Percentiles rank a stretch among this genome's conserved stretches.
phyloP scores from a whole-genome alignment of 1,284 basidiomycete genomes.

The Pseudozyma sp. region DNA sequence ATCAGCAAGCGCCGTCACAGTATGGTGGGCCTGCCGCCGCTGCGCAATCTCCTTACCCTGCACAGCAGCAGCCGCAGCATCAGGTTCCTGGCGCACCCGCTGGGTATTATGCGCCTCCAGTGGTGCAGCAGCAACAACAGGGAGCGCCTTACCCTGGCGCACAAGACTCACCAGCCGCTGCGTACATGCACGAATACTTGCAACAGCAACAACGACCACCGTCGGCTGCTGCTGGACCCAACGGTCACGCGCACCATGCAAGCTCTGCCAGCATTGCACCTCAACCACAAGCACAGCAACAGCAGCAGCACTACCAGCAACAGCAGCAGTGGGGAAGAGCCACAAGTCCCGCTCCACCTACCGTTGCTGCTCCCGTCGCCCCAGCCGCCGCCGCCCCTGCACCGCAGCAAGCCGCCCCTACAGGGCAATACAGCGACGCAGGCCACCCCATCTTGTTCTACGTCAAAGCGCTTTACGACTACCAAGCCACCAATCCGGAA shows the following conservation, averaged over 20 bases:
- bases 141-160: constrained; percentile 24
- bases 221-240: constrained; percentile 34
- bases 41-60: constrained; percentile 18
- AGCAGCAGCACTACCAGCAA: constrained; percentile 22
- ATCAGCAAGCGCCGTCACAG: constrained; percentile 18
- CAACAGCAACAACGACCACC: constrained; percentile 52
- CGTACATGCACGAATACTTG: constrained; percentile 68
- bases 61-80: constrained; percentile 32
- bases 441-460: constrained; percentile 85
- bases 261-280: constrained; percentile 30
- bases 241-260: constrained; percentile 33
- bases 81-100: constrained; percentile 50
- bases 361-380: constrained; percentile 43
- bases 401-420: constrained; percentile 71
- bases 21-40: constrained; percentile 27
- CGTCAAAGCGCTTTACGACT: constrained; percentile 84
- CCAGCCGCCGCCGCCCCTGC: constrained; percentile 41
- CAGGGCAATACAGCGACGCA: constrained; percentile 80
- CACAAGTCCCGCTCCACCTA: constrained; percentile 35
- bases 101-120: constrained; percentile 53
- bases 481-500: constrained; percentile 84
- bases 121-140: constrained; percentile 50
- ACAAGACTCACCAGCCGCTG: constrained; percentile 54
- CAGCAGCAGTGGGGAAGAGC: constrained; percentile 40
- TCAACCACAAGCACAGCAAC: constrained; percentile 12